These are phyloP conservation scores for Aspergillus ibericus DNA, from an alignment of 2,329 filamentous ascomycete species.

Conservation along the genomic window DNA sequence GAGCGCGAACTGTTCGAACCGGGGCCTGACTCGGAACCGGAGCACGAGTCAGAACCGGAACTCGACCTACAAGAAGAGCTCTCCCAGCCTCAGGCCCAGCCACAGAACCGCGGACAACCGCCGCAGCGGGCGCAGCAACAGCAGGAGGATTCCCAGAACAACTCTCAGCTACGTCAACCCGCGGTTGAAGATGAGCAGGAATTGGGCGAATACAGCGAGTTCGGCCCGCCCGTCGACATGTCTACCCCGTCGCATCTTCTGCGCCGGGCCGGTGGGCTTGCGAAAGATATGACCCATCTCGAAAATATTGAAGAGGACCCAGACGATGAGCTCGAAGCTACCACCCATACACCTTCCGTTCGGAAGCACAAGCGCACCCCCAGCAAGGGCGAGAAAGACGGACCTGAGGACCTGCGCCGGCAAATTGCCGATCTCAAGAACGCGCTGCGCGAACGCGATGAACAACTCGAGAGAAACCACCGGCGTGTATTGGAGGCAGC, in stretches of 20 bases:
- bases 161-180: constrained; percentile 25
- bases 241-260: constrained; percentile 45
- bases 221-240: constrained; percentile 45
- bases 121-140: constrained; percentile 3
- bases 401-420: constrained; percentile 27
- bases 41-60: constrained; percentile 11
- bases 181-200: constrained; percentile 33
- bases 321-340: constrained; percentile 21
- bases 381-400: constrained; percentile 17
- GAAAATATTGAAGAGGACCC: constrained; percentile 41
- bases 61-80: constrained; percentile 10
- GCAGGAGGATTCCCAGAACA: constrained; percentile 18
- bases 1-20: constrained; percentile 2
- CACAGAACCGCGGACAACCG: neutral
- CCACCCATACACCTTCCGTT: constrained; percentile 27
- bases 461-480: constrained; percentile 35
- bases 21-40: constrained; percentile 8
- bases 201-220: constrained; percentile 42
- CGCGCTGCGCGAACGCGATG: constrained; percentile 34
- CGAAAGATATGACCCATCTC: constrained; percentile 35
- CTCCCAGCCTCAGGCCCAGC: neutral
- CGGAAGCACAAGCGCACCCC: constrained; percentile 23
- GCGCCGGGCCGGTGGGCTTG: constrained; percentile 27
- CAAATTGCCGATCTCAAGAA: constrained; percentile 35
- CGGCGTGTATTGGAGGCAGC: constrained; percentile 35